These are phyloP conservation scores for Malus sieversii DNA, from an alignment of 306 rosid species.

Conservation along the genomic window DNA sequence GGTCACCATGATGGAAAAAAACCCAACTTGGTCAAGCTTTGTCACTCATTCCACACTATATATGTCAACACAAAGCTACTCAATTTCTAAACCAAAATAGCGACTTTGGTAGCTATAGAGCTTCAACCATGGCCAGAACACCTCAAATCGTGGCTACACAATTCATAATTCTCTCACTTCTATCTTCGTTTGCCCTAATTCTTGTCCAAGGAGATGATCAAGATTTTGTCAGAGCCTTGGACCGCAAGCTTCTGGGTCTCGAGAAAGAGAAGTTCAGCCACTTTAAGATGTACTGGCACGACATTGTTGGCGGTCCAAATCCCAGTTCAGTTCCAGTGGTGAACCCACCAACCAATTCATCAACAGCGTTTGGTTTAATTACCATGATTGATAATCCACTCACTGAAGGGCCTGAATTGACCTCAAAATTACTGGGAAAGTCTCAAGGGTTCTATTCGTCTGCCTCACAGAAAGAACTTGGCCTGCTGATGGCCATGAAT, in stretches of 20 bases:
- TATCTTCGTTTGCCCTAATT: neutral
- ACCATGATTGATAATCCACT: slow-evolving; percentile 28
- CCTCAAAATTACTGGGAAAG: slow-evolving; percentile 29
- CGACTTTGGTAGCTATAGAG: neutral
- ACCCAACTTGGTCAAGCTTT: neutral
- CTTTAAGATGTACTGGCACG: slow-evolving; percentile 46
- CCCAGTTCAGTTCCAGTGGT: slow-evolving; percentile 20
- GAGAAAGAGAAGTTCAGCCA: slow-evolving; percentile 45
- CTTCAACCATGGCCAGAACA: slow-evolving; percentile 20
- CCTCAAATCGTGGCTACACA: slow-evolving; percentile 9
- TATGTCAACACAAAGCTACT: neutral
- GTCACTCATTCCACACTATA: neutral
- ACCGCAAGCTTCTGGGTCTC: slow-evolving; percentile 21
- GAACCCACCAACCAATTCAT: slow-evolving; percentile 14
- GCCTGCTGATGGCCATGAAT: slow-evolving; percentile 60
- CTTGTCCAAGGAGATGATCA: slow-evolving; percentile 1
- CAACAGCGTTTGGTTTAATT: slow-evolving; percentile 17
- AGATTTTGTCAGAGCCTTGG: slow-evolving; percentile 11
- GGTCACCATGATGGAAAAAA: neutral
- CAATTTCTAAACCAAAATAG: neutral
- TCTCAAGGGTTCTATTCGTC: slow-evolving; percentile 55
- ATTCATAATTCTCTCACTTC: slow-evolving; percentile 15
- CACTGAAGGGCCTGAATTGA: slow-evolving; percentile 21
- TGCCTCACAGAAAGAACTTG: slow-evolving; percentile 35
- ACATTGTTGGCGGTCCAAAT: slow-evolving; percentile 16